These are phyloP conservation scores for Xylaria sp. DNA, from an alignment of 2,329 filamentous ascomycete genomes.

Conservation along the genomic window DNA sequence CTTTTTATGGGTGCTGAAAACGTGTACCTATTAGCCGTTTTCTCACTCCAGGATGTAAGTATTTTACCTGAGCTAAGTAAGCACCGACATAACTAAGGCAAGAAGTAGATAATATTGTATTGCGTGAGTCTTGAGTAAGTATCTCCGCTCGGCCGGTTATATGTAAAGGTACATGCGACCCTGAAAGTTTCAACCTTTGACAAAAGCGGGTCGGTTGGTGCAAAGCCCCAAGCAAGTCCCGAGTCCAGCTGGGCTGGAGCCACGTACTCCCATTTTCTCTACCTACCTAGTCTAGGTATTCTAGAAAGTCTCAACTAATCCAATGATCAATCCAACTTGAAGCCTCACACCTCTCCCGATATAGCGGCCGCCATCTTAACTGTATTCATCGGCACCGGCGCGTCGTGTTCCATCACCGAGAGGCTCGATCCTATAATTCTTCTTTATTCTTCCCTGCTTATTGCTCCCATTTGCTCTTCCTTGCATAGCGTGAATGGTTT, in stretches of 20 bases:
- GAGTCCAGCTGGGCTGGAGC: neutral
- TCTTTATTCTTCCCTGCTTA: conserved; percentile 6
- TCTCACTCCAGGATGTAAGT: no score
- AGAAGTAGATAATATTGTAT: no score
- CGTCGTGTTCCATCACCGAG: conserved; percentile 5
- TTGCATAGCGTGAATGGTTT: conserved; percentile 22
- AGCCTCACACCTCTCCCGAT: neutral
- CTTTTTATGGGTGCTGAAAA: no score
- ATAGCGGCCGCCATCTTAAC: neutral
- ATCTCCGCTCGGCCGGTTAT: no score
- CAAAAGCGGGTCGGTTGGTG: no score
- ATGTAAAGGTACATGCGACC: no score
- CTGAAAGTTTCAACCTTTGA: no score
- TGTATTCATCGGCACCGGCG: neutral
- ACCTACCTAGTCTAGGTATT: neutral
- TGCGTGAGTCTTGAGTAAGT: no score
- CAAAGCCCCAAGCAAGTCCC: neutral
- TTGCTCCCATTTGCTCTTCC: conserved; percentile 9
- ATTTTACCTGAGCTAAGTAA: no score
- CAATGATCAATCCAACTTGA: no score
- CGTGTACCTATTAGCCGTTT: no score
- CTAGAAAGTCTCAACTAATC: neutral
- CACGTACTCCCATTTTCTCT: neutral
- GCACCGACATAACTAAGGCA: no score
- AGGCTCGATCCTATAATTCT: conserved; percentile 1